Evolutionary conservation across 2,329 filamentous ascomycete species (phyloP).

Genomic region (Paecilomyces fulvus): DNA sequence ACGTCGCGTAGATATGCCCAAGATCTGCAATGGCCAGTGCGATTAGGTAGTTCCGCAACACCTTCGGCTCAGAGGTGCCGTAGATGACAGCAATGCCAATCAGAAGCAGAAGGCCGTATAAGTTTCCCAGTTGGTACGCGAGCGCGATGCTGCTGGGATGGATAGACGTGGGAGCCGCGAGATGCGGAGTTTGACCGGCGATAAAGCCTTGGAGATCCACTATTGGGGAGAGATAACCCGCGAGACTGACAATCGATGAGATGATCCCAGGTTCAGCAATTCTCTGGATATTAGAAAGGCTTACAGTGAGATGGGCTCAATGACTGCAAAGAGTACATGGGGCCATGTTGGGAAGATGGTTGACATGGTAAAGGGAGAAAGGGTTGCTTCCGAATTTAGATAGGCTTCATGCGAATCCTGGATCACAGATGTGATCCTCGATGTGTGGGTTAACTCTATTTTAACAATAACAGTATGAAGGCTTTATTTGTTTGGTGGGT

Average conservation of each 20-base stretch:
- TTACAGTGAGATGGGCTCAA: slow-evolving; percentile 63
- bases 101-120: slow-evolving; percentile 58
- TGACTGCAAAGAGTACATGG: slow-evolving; percentile 56
- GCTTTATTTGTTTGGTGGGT: not conserved
- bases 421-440: not conserved
- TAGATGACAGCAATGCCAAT: slow-evolving; percentile 57
- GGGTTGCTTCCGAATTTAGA: not conserved
- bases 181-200: slow-evolving; percentile 48
- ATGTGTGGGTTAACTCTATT: not conserved
- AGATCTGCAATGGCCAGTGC: slow-evolving; percentile 59
- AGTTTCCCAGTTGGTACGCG: slow-evolving; percentile 60
- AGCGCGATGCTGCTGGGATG: slow-evolving; percentile 44
- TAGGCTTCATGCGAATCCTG: not conserved
- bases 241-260: slow-evolving; percentile 39
- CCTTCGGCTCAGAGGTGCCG: slow-evolving; percentile 55
- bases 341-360: slow-evolving; percentile 56
- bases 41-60: slow-evolving; percentile 59
- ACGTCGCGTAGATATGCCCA: slow-evolving; percentile 57
- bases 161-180: slow-evolving; percentile 17
- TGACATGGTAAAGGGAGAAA: slow-evolving; percentile 6
- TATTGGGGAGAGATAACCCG: slow-evolving; percentile 50
- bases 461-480: not conserved
- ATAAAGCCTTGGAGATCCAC: slow-evolving; percentile 55
- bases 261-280: slow-evolving; percentile 5
- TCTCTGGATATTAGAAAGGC: slow-evolving; percentile 14